Conservation (phyloP, 768 basidiomycete genomes). For the Xerocomus spinulosus region DNA sequence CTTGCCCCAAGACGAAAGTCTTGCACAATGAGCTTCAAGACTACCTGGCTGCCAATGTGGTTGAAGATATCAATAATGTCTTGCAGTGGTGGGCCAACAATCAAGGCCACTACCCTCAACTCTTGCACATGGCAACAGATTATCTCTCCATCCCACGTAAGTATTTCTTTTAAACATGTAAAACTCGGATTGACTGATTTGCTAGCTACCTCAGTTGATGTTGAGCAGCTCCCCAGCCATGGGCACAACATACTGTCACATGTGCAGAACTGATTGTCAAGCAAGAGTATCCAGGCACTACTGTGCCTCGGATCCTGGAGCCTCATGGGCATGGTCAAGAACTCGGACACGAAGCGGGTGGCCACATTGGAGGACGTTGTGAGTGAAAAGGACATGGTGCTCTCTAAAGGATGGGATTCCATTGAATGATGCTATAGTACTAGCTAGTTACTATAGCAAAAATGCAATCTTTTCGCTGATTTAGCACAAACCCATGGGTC, state of each 20-base stretch:
- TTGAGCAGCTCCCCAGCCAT: conserved; percentile 27
- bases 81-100: background rate
- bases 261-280: conserved; percentile 22
- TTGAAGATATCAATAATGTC: background rate
- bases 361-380: background rate
- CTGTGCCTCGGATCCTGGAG: conserved; percentile 36
- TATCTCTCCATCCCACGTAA: conserved; percentile 3
- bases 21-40: background rate
- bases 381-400: conserved; percentile 10
- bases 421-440: conserved; percentile 4
- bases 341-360: conserved; percentile 16
- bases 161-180: no score
- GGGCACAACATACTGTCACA: conserved; percentile 27
- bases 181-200: conserved; percentile 2
- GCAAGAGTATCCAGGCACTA: conserved; percentile 21
- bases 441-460: background rate
- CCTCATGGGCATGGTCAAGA: conserved; percentile 21
- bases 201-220: conserved; percentile 31
- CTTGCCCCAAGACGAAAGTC: background rate
- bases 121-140: background rate
- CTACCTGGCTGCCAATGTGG: background rate
- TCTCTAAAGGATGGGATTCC: conserved; percentile 17
- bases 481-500: background rate
- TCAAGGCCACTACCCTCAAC: background rate
- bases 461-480: no score